Evolutionary conservation across 2,329 filamentous ascomycete genomes (phyloP), one percentile per base, ranked within the genome.

Genomic region (Paecilomyces fulvus): DNA sequence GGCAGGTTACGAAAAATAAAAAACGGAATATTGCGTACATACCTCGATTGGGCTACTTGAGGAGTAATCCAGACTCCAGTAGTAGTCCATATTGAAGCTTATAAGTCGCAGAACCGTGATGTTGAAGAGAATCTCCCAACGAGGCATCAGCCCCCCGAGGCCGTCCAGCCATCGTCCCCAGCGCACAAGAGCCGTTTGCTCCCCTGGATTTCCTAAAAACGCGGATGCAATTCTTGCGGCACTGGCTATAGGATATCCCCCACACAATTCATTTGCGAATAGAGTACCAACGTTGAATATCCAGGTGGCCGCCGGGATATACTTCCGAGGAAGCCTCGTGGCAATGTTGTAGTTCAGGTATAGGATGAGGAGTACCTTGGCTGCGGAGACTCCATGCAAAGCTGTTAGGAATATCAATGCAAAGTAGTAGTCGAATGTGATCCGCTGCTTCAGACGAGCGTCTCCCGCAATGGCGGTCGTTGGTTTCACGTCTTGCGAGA

Each of bases 91-190:
- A 71, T 97, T 97, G 80, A 96, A 99, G 70, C 92, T 96, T 65
- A 99, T 91, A 51, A 97, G 79, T 4, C 94, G 86, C 56, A 99
- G 77, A 25, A 97, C 87, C 2, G 92, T 96, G 59, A 99, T 84
- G 67, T 99, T 99, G 80, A 99, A 99, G 4, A 96, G 80, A n/a
- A 99, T 86, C 70, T 97, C 90, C 94, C 94, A 99, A 58, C 92
- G 83, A 0, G 87, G 80, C 69, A 95, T 85, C n/a, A 99, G 76
- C 0, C 94, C 94, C 7, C 90, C 85, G 61, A 87, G 87, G 54
- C 80, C 79, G 73, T 99, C 94, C 14, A 97, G 76, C 77, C 83
- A 88, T 49, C 78, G 76, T 7, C 85, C 91, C 78, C 87, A 87
- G 20, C 79, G 76, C 31, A 82, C 76, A 43, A 85, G 67, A 1